A percentile compares a stretch with the other conserved stretches of the same genome.
Evolutionary conservation across 805 yeast genomes (phyloP).

Genomic region (Blastobotrys chiropterorum): DNA sequence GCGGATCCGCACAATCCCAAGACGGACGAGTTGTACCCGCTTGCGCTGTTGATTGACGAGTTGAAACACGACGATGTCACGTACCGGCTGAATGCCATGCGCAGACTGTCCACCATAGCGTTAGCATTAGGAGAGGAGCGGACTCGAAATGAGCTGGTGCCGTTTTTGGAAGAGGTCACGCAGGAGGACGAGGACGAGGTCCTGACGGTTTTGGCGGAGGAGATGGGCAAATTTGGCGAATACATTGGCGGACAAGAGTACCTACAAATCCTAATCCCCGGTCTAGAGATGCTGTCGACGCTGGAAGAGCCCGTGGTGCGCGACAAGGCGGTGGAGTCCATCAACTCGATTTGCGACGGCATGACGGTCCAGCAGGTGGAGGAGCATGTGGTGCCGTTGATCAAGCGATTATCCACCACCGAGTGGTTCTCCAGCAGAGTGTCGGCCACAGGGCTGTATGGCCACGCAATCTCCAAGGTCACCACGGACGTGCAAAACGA

Average conservation of each 20-base stretch:
- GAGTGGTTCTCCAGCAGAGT: slow-evolving; percentile 94
- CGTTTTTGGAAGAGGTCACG: slow-evolving; percentile 67
- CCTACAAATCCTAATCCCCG: slow-evolving; percentile 52
- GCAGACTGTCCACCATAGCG: slow-evolving; percentile 87
- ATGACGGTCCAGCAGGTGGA: slow-evolving; percentile 48
- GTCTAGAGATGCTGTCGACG: slow-evolving; percentile 77
- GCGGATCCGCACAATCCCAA: background rate
- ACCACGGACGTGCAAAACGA: slow-evolving; percentile 43
- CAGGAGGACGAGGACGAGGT: slow-evolving; percentile 97
- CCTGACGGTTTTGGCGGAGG: slow-evolving; percentile 85
- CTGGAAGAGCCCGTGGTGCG: slow-evolving; percentile 96
- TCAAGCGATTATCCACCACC: slow-evolving; percentile 72
- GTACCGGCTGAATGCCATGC: slow-evolving; percentile 91
- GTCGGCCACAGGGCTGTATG: slow-evolving; percentile 84
- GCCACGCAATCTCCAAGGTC: slow-evolving; percentile 42
- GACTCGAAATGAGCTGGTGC: slow-evolving; percentile 80
- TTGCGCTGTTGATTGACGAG: slow-evolving; percentile 95
- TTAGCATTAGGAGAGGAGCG: slow-evolving; percentile 92
- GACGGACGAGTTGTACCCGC: slow-evolving; percentile 65
- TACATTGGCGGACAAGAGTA: slow-evolving; percentile 75
- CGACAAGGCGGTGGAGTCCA: slow-evolving; percentile 85
- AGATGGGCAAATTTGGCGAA: slow-evolving; percentile 82
- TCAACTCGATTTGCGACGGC: slow-evolving; percentile 56
- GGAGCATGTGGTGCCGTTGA: slow-evolving; percentile 64
- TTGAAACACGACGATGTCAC: slow-evolving; percentile 93